Percentiles rank a stretch among this genome's conserved stretches.
These are phyloP conservation scores for Cyberlindnera americana DNA, from an alignment of 805 yeast genomes.

Conservation along the genomic window DNA sequence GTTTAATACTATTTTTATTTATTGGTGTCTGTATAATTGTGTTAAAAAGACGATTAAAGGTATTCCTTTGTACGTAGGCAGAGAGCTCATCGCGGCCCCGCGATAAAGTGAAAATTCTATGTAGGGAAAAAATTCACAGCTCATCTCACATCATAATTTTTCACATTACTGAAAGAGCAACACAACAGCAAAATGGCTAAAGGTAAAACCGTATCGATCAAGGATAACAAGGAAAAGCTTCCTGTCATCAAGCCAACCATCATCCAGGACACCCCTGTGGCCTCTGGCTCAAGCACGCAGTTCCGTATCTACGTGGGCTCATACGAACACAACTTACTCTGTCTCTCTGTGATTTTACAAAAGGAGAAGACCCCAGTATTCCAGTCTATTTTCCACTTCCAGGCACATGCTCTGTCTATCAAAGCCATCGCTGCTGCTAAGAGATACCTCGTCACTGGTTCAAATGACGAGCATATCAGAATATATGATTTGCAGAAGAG, in stretches of 20 bases:
- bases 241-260: slow-evolving; percentile 25
- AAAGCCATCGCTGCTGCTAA: slow-evolving; percentile 79
- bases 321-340: slow-evolving; percentile 87
- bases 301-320: slow-evolving; percentile 91
- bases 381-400: slow-evolving; percentile 93
- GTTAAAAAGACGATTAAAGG: too few species aligned
- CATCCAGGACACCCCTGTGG: slow-evolving; percentile 14
- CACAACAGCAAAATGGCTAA: slow-evolving; percentile 13
- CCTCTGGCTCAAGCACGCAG: slow-evolving; percentile 26
- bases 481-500: slow-evolving; percentile 92
- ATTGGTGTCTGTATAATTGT: too few species aligned
- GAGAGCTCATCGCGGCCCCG: too few species aligned
- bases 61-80: too few species aligned
- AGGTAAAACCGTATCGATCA: slow-evolving; percentile 13
- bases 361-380: slow-evolving; percentile 56
- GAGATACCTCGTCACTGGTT: slow-evolving; percentile 86
- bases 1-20: too few species aligned
- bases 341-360: slow-evolving; percentile 71
- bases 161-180: too few species aligned
- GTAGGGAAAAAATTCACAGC: slow-evolving; percentile 3
- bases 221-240: slow-evolving; percentile 7
- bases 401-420: slow-evolving; percentile 88
- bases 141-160: slow-evolving; percentile 5
- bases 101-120: too few species aligned
- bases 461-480: slow-evolving; percentile 93